Evolutionary conservation across 352 stramenopile species (phyloP), one percentile per base, ranked within the genome.

Genomic region (Pythium aristosporum): DNA sequence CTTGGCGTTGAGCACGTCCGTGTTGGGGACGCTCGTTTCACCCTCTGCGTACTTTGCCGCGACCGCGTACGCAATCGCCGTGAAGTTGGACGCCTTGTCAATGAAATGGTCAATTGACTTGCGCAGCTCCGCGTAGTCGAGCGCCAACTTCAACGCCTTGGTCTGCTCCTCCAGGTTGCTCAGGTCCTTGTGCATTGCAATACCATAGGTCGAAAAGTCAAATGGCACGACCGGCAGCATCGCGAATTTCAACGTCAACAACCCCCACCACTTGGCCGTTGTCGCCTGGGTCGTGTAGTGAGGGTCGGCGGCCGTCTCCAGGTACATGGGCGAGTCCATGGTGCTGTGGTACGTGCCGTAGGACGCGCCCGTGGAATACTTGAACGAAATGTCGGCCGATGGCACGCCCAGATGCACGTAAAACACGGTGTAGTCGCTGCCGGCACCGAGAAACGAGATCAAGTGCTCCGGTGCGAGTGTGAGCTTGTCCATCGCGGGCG

Each of bases 361-460:
- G 0, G 57, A 67, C 2, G 63, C 54, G 5, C 48, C 70, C 18
- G 69, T 47, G 5, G 52, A 66, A 25, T 69, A 44, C 11, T 49
- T 57, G 55, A 92, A 94, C 12, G 53, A 68, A 47, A 96, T 72
- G 64, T 94, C 82, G n/a, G 89, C 77, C 18, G 79, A 92, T 20
- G 84, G 78, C 51, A 97, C 92, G 25, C 90, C 90, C 28, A 97
- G 67, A 58, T 95, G 84, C 66, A 92, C 77, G 61, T 96, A 83
- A 60, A 96, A 97, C 0, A 82, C 80, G 48, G 87, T 93, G 68
- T 86, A 94, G 60, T 92, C 85, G 0, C 75, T 85, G 21, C 83
- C 85, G 0, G 78, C 79, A 5, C 85, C 83, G n/a, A 94, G 65
- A 28, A 87, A 79, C 20, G 74, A 68, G 54, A 94, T 75, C 13